phyloP scores from a whole-genome alignment of 768 basidiomycete species.

The Hericium alpestre region DNA sequence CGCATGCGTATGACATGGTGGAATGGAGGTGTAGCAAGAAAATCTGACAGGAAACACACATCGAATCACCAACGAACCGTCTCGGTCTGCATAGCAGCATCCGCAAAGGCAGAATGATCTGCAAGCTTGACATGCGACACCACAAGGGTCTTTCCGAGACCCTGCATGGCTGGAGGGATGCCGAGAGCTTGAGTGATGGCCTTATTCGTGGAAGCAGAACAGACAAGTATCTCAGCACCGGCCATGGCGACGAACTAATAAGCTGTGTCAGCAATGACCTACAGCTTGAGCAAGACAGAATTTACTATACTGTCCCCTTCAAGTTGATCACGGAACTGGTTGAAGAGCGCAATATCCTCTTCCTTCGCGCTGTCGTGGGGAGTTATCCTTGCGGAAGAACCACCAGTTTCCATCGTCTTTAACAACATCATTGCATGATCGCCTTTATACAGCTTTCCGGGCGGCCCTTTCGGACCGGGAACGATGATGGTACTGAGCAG shows the following conservation, averaged over 20 bases:
- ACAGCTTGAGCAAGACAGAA: neutral
- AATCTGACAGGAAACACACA: no score
- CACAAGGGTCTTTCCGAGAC: conserved; percentile 6
- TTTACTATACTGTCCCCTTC: conserved; percentile 8
- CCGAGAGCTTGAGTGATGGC: conserved; percentile 6
- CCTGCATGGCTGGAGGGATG: conserved; percentile 5
- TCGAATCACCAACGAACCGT: conserved; percentile 24
- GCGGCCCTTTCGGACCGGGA: conserved; percentile 8
- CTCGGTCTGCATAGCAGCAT: conserved; percentile 26
- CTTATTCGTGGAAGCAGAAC: conserved; percentile 12
- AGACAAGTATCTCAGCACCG: conserved; percentile 7
- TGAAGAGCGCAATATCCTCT: conserved; percentile 5
- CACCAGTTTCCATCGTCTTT: conserved; percentile 12
- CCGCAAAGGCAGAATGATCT: conserved; percentile 9
- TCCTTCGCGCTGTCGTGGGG: conserved; percentile 5
- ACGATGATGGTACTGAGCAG: conserved; percentile 2
- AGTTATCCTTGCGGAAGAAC: conserved; percentile 11
- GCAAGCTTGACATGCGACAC: conserved; percentile 14
- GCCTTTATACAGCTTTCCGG: conserved; percentile 15
- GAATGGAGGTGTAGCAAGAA: no score
- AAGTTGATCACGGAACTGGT: conserved; percentile 5
- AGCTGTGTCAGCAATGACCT: neutral
- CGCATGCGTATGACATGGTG: no score
- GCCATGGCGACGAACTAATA: conserved; percentile 11
- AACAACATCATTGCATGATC: conserved; percentile 8